Evolutionary conservation across 495 filamentous ascomycete species (phyloP).

Genomic region (Aspergillus cavernicola): DNA sequence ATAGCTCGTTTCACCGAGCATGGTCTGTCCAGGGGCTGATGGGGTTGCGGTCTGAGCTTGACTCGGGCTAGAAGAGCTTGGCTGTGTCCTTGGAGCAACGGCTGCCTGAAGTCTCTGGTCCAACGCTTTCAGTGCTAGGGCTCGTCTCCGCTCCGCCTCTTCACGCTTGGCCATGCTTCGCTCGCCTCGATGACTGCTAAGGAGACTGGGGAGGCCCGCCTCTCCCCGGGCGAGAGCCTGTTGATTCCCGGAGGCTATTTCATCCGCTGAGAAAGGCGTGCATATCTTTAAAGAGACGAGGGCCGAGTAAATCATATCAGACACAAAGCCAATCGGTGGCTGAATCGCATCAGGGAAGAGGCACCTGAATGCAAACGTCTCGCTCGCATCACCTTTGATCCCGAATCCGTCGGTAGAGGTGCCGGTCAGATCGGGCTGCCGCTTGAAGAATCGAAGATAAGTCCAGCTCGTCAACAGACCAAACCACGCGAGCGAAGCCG

Average conservation of each 20-base stretch:
- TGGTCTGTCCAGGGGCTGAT: conserved; percentile 35
- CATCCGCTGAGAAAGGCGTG: conserved; percentile 81
- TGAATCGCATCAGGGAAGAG: conserved; percentile 91
- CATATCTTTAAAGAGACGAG: conserved; percentile 72
- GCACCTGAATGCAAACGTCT: conserved; percentile 90
- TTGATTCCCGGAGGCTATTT: conserved; percentile 77
- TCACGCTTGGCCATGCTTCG: conserved; percentile 60
- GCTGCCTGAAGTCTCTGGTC: conserved; percentile 89
- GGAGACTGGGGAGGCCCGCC: conserved; percentile 60
- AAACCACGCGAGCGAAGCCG: conserved; percentile 71
- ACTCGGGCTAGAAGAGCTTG: conserved; percentile 34
- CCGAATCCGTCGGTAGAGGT: conserved; percentile 48
- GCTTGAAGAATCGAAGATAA: conserved; percentile 93
- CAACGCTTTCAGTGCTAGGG: conserved; percentile 82
- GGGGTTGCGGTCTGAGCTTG: conserved; percentile 32
- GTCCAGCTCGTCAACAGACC: conserved; percentile 90
- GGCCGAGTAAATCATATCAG: conserved; percentile 68
- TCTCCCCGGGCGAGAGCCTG: conserved; percentile 62
- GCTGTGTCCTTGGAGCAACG: conserved; percentile 45
- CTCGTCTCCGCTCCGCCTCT: conserved; percentile 86
- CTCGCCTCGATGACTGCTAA: conserved; percentile 43
- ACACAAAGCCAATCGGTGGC: conserved; percentile 66
- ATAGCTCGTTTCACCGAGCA: conserved; percentile 67
- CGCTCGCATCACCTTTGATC: conserved; percentile 80
- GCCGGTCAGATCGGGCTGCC: conserved; percentile 59